phyloP scores from a whole-genome alignment of 2,329 filamentous ascomycete genomes.

The Sporothrix pallida region DNA sequence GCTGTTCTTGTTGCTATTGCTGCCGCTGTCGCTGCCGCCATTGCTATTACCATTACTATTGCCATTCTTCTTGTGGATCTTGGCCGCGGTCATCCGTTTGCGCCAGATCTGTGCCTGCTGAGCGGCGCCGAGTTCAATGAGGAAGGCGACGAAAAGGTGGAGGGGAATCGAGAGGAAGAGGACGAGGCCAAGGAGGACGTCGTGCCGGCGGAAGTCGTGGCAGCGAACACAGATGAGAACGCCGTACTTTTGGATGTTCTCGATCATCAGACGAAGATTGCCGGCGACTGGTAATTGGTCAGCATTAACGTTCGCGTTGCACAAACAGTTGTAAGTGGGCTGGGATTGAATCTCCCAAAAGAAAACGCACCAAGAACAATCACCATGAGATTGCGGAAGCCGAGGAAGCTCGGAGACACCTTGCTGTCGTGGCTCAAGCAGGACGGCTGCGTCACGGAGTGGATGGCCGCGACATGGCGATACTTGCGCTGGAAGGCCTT shows the following conservation, averaged over 20 bases:
- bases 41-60: background rate
- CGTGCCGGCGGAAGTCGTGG: slow-evolving; percentile 82
- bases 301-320: background rate
- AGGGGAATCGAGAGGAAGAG: slow-evolving; percentile 89
- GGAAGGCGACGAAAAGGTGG: slow-evolving; percentile 86
- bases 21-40: background rate
- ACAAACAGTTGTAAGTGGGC: slow-evolving; percentile 22
- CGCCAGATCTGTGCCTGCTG: slow-evolving; percentile 74
- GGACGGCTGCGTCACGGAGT: slow-evolving; percentile 73
- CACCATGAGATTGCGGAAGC: slow-evolving; percentile 95
- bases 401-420: slow-evolving; percentile 80
- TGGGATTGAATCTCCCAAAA: background rate
- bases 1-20: slow-evolving; percentile 44
- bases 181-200: slow-evolving; percentile 74
- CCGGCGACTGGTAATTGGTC: slow-evolving; percentile 71
- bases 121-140: slow-evolving; percentile 85
- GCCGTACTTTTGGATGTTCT: slow-evolving; percentile 98
- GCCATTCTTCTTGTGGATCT: background rate
- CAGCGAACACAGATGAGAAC: slow-evolving; percentile 90
- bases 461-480: slow-evolving; percentile 88
- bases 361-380: slow-evolving; percentile 75
- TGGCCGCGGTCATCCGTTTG: slow-evolving; percentile 51
- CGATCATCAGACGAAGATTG: slow-evolving; percentile 91
- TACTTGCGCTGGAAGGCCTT: slow-evolving; percentile 68
- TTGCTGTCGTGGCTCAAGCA: slow-evolving; percentile 84